Base-by-base conservation (phyloP, 768 basidiomycete genomes). In the Mycena chlorophos region DNA sequence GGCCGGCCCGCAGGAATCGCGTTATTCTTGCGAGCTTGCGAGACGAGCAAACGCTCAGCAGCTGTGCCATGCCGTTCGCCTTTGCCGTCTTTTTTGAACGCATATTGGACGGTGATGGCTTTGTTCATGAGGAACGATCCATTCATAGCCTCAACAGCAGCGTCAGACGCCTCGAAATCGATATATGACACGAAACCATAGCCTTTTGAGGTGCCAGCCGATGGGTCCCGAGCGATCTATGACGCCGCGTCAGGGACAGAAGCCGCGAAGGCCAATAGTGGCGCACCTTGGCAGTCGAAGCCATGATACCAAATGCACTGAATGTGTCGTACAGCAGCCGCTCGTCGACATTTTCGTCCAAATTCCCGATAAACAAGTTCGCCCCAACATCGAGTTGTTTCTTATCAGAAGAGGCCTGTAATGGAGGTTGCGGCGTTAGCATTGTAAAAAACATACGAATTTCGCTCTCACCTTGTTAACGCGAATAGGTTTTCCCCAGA, bases 31-130 rank as follows among this genome's bases (percentile, higher is more conserved):
- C 92, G 84, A 45, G 96, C 97, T 71, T 98, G 95, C 2, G 94
- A 86, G 2, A 95, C 94, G 63, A 99, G 83, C 29, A 98, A 84
- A 54, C 97, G 87, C 74, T 99, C 97, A n/a, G 97, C 95, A 16
- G 89, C 79, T 12, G 96, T 97, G 26, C 97, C 97, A 66, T 98
- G 97, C 4, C 97, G 84, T 71, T 99, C 97, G 54, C 96, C 96
- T 68, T 98, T 96, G 40, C 93, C 94, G 66, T 98, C 97, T 75
- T 98, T 98, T 76, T 99, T 98, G 82, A 98, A 98, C 2, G 97
- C 96, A 69, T 97, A 99, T 69, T 98, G 94, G 12, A 97, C 94
- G 17, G 89, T 86, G 67, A 99, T 92, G 51, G 94, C 89, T 75
- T 98, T 98, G 79, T 98, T 98, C 89, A 95, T 95, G 45, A 98